Evolutionary conservation across 306 rosid genomes (phyloP).

Genomic region (Acacia confusa): DNA sequence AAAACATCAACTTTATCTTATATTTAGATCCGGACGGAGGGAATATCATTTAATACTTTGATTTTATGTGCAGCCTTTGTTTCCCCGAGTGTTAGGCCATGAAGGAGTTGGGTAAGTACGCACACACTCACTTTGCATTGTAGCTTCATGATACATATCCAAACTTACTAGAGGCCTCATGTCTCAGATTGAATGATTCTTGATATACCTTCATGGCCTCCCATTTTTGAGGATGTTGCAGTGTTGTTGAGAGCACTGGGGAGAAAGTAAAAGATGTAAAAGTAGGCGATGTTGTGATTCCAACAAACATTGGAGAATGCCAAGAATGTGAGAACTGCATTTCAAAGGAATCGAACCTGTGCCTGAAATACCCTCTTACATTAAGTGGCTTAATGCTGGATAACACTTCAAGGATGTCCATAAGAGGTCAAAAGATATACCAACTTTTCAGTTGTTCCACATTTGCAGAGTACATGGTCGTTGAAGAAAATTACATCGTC

Average conservation of each 20-base stretch:
- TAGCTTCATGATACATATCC: background rate
- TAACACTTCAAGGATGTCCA: constrained; percentile 22
- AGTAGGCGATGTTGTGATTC: constrained; percentile 44
- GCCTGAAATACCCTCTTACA: background rate
- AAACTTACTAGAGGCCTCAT: no score
- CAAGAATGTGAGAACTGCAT: constrained; percentile 42
- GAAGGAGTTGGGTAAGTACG: constrained; percentile 11
- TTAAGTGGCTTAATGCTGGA: background rate
- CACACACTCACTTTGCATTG: background rate
- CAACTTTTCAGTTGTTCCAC: constrained; percentile 37
- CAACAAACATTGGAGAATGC: constrained; percentile 38
- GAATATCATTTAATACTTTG: background rate
- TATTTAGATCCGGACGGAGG: no score
- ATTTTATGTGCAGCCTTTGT: constrained; percentile 14
- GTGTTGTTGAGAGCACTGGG: constrained; percentile 19
- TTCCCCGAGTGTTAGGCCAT: background rate
- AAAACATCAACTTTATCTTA: no score
- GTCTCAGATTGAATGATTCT: no score
- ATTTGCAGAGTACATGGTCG: constrained; percentile 42
- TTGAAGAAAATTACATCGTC: constrained; percentile 24
- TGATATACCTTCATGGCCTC: no score
- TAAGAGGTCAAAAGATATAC: constrained; percentile 33
- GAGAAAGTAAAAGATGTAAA: constrained; percentile 25
- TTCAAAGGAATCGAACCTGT: background rate
- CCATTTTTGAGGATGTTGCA: background rate